A percentile compares a stretch with the other conserved stretches of the same genome.
phyloP scores from a whole-genome alignment of 2,329 filamentous ascomycete genomes.

The Xylariaceae sp. region DNA sequence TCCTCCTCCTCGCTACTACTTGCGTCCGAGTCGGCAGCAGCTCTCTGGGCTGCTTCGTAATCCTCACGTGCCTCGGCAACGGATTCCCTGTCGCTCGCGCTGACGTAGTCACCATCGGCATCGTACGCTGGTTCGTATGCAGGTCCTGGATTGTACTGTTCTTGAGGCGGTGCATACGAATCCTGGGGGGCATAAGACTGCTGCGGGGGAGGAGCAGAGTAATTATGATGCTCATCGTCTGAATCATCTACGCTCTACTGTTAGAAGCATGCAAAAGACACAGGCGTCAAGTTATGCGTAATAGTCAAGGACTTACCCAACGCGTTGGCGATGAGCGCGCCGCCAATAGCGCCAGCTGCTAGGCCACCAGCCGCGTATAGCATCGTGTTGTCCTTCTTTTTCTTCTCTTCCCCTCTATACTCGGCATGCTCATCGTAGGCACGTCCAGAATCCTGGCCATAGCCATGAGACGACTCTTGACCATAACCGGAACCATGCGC shows the following conservation, averaged over 20 bases:
- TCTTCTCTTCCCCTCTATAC: constrained; percentile 31
- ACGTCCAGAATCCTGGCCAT: constrained; percentile 18
- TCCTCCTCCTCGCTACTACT: constrained; percentile 51
- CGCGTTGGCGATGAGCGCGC: constrained; percentile 53
- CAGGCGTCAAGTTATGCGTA: not conserved
- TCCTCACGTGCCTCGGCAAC: constrained; percentile 36
- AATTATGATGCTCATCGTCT: constrained; percentile 24
- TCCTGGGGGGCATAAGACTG: constrained; percentile 7
- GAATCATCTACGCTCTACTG: constrained; percentile 27
- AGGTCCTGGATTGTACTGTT: constrained; percentile 27
- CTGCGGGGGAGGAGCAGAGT: constrained; percentile 7
- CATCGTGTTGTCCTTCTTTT: constrained; percentile 48
- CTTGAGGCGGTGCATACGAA: constrained; percentile 11
- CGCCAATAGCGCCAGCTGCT: constrained; percentile 52
- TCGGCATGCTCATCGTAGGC: constrained; percentile 12
- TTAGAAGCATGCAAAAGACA: constrained; percentile 2
- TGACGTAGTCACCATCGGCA: constrained; percentile 39
- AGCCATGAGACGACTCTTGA: not conserved
- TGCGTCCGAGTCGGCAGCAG: constrained; percentile 38
- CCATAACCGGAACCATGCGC: constrained; percentile 7
- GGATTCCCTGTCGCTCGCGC: constrained; percentile 37
- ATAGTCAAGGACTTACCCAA: constrained; percentile 39
- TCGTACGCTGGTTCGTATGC: constrained; percentile 35
- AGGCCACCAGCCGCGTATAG: constrained; percentile 55
- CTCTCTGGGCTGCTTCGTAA: constrained; percentile 39